Conservation (phyloP, 441 rosid genomes). For the Pelargonium cotyledonis region DNA sequence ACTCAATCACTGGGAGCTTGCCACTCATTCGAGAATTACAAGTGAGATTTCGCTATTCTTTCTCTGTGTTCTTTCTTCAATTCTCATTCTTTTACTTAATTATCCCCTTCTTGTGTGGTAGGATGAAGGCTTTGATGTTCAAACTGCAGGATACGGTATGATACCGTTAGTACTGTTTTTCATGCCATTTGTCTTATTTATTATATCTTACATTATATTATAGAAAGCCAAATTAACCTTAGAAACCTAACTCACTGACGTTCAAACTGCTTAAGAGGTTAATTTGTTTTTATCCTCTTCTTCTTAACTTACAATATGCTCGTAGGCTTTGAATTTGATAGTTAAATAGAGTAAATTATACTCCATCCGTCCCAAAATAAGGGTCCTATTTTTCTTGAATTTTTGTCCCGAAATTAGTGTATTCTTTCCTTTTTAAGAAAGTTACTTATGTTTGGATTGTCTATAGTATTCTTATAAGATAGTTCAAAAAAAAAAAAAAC, state of each 20-base stretch:
- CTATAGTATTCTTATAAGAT: neutral
- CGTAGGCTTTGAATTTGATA: too few relatives aligned
- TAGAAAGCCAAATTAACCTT: neutral
- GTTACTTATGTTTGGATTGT: neutral
- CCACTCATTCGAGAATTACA: slow-evolving; percentile 85
- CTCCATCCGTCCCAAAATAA: too few relatives aligned
- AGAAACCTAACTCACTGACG: too few relatives aligned
- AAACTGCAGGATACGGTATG: slow-evolving; percentile 81
- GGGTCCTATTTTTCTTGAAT: too few relatives aligned
- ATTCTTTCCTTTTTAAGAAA: neutral
- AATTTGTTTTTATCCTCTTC: too few relatives aligned
- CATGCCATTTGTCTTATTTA: slow-evolving; percentile 1
- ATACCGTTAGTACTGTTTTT: slow-evolving; percentile 2
- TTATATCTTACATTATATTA: neutral
- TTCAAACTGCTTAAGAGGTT: too few relatives aligned
- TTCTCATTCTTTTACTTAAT: neutral
- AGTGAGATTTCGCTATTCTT: slow-evolving; percentile 32
- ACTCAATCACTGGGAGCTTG: slow-evolving; percentile 87
- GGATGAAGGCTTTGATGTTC: slow-evolving; percentile 96
- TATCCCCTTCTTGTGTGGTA: slow-evolving; percentile 23
- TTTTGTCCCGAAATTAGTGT: too few relatives aligned
- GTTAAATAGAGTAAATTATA: too few relatives aligned
- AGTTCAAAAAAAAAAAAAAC: too few relatives aligned
- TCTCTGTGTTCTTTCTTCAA: slow-evolving; percentile 5
- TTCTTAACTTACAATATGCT: too few relatives aligned